These are phyloP conservation scores for Neurospora sp. DNA, from an alignment of 2,329 filamentous ascomycete genomes.

Conservation along the genomic window DNA sequence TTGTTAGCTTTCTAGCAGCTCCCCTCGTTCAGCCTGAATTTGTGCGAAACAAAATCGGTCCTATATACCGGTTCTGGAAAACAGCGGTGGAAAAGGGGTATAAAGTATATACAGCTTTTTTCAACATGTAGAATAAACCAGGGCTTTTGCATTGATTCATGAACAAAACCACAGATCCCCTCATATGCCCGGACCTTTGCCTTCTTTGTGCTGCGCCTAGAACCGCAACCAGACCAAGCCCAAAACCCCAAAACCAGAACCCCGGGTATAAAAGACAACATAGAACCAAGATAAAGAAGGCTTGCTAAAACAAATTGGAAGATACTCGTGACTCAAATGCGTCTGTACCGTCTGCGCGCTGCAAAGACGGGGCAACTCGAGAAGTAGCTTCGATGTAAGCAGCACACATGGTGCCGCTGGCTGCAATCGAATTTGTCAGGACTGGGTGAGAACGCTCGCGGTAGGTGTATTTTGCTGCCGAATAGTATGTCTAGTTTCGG, in stretches of 20 bases:
- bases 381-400: neutral
- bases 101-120: neutral
- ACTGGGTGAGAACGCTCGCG: neutral
- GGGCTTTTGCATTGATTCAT: neutral
- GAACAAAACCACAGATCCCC: neutral
- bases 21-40: neutral
- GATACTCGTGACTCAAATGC: neutral
- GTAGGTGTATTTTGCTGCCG: neutral
- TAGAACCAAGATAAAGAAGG: neutral
- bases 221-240: neutral
- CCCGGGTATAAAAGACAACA: neutral
- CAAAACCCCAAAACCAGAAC: neutral
- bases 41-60: neutral
- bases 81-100: neutral
- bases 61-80: neutral
- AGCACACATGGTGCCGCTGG: neutral
- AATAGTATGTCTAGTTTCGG: constrained; percentile 17
- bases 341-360: neutral
- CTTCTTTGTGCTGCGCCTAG: neutral
- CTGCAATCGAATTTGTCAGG: neutral
- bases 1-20: neutral
- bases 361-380: neutral
- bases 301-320: neutral
- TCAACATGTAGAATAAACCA: neutral
- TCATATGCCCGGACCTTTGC: neutral